Evolutionary conservation across 805 yeast genomes (phyloP), one percentile per base, ranked within the genome.

Genomic region (Novakomyces olei): DNA sequence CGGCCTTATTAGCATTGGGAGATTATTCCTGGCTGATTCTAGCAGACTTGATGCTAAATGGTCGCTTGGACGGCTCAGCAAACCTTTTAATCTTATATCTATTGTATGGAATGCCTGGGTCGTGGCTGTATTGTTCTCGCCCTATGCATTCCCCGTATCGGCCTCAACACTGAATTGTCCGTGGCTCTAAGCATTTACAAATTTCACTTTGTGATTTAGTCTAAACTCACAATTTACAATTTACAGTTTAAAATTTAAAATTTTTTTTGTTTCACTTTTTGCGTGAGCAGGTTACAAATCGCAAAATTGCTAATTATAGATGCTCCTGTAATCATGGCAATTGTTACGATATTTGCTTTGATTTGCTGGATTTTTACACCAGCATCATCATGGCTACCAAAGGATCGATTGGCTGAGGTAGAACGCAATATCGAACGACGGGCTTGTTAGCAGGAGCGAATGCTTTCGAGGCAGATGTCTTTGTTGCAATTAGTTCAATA

Each of bases 71-170:
- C 14, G 12, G 10, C 34, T 38, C 14, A 39, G 43, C 10, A 15
- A 34, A 15, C 44, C 44, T 12, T 36, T 41, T 22, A 34, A 25
- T 30, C 19, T 41, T 14, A 36, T 38, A 12, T 20, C 43, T 3
- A 37, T 39, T 23, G 19, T 40, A 6, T 41, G 43, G 43, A 41
- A 41, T 28, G 22, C 36, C 7, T 41, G 28, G 28, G 26, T 38
- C 23, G 28, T 35, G 5, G 43, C 40, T 4, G 34, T 38, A n/a
- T 32, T 40, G 20, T 34, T 41, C 19, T 40, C 43, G 9, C 44
- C 44, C 6, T 34, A 34, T 22, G 43, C 36, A 18, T 41, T 36
- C 26, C 44, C 44, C 5, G 44, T 41, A 8, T 36, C 33, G 9
- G 18, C 37, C 10, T 25, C 31, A 15, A 40, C 36, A 26, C 32